Conservation (phyloP, 2,329 filamentous ascomycete genomes). For the Ophiocordyceps camponoti-floridani region DNA sequence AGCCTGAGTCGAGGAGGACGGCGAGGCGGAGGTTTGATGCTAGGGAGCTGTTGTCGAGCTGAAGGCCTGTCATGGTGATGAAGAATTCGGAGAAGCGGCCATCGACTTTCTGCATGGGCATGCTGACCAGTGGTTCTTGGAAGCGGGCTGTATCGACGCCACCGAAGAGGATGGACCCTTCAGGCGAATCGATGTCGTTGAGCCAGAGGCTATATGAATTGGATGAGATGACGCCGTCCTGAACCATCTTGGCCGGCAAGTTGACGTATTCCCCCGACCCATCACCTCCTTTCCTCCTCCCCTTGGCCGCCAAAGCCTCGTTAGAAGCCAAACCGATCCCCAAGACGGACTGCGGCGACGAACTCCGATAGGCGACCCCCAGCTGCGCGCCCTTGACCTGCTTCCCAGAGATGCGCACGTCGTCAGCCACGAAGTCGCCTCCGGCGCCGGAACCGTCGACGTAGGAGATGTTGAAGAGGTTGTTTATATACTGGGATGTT, state of each 20-base stretch:
- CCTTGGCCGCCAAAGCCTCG: slow-evolving; percentile 49
- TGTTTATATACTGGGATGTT: slow-evolving; percentile 55
- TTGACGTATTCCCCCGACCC: slow-evolving; percentile 41
- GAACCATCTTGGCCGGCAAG: slow-evolving; percentile 46
- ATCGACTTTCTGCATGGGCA: slow-evolving; percentile 43
- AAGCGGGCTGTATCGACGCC: slow-evolving; percentile 54
- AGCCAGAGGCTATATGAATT: slow-evolving; percentile 61
- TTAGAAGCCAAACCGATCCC: slow-evolving; percentile 71
- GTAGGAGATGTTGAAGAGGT: slow-evolving; percentile 75
- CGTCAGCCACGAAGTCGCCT: slow-evolving; percentile 71
- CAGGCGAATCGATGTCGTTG: slow-evolving; percentile 48
- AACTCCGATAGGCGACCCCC: slow-evolving; percentile 50
- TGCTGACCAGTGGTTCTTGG: slow-evolving; percentile 40
- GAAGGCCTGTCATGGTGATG: slow-evolving; percentile 47
- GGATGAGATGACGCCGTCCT: slow-evolving; percentile 41
- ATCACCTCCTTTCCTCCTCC: slow-evolving; percentile 18
- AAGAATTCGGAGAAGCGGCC: slow-evolving; percentile 43
- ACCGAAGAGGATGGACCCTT: slow-evolving; percentile 55
- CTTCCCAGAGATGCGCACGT: slow-evolving; percentile 37
- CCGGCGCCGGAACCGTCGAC: slow-evolving; percentile 61
- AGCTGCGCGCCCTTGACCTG: slow-evolving; percentile 45
- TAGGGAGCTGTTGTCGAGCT: slow-evolving; percentile 18
- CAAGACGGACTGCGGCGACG: slow-evolving; percentile 52
- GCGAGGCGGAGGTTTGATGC: slow-evolving; percentile 35
- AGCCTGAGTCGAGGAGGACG: slow-evolving; percentile 55